Evolutionary conservation across 1,284 basidiomycete genomes (phyloP).

Genomic region (Austroboletus niveus): DNA sequence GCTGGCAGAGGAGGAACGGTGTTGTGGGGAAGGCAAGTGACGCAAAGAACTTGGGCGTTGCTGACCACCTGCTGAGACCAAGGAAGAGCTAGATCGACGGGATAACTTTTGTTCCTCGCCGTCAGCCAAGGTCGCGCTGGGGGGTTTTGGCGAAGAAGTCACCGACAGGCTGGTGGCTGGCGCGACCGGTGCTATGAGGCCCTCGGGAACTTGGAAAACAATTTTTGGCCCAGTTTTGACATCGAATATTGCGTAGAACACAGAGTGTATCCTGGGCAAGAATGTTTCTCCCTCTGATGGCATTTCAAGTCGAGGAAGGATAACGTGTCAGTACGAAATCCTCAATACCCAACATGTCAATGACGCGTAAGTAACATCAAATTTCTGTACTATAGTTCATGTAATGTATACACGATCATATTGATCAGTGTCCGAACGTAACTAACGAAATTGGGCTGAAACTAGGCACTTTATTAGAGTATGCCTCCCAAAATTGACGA

Average conservation of each 20-base stretch:
- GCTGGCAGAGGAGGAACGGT: slow-evolving; percentile 47
- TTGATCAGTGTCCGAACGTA: too few species aligned
- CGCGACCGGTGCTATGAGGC: slow-evolving; percentile 55
- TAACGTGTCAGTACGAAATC: neutral
- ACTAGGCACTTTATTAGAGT: neutral
- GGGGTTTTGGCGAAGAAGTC: slow-evolving; percentile 45
- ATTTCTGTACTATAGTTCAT: slow-evolving; percentile 14
- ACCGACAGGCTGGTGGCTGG: slow-evolving; percentile 32
- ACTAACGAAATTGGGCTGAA: too few species aligned
- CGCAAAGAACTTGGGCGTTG: slow-evolving; percentile 40
- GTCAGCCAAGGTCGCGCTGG: slow-evolving; percentile 44
- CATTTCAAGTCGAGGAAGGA: slow-evolving; percentile 30
- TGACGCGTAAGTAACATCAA: too few species aligned
- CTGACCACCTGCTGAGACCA: slow-evolving; percentile 42
- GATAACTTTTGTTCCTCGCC: slow-evolving; percentile 35
- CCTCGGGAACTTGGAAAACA: slow-evolving; percentile 88
- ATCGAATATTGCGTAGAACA: slow-evolving; percentile 89
- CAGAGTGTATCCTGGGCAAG: slow-evolving; percentile 77
- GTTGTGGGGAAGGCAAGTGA: slow-evolving; percentile 47
- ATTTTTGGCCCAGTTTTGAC: slow-evolving; percentile 80
- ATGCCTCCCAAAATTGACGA: slow-evolving; percentile 15
- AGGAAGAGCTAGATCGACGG: slow-evolving; percentile 47
- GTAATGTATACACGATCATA: neutral
- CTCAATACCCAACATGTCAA: neutral
- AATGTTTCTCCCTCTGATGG: slow-evolving; percentile 61